phyloP scores from a whole-genome alignment of 257 asterid species.

The Gentiana macrophylla region DNA sequence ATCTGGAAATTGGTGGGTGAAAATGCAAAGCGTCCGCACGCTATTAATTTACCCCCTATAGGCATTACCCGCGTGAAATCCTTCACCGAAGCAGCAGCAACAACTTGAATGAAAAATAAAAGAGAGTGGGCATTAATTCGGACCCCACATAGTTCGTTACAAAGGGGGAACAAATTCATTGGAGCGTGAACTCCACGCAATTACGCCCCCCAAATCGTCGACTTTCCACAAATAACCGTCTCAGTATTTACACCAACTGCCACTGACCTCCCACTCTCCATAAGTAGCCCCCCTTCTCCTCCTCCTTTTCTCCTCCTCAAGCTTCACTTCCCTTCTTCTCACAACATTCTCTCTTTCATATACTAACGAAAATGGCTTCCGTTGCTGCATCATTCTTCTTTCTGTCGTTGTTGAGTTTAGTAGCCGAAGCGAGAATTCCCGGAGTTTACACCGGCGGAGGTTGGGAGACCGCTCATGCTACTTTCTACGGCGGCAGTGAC shows the following conservation, averaged over 20 bases:
- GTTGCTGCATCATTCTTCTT: constrained; percentile 11
- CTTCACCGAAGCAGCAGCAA: no score
- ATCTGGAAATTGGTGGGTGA: no score
- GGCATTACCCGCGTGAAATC: no score
- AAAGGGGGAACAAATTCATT: no score
- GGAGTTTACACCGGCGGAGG: constrained; percentile 54
- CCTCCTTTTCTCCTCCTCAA: constrained; percentile 21
- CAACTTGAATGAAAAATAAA: no score
- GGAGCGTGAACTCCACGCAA: no score
- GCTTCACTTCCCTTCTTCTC: constrained; percentile 1
- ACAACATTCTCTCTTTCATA: not conserved
- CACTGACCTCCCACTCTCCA: constrained; percentile 39
- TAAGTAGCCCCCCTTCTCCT: constrained; percentile 54
- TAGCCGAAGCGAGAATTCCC: constrained; percentile 40
- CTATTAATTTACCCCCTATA: no score
- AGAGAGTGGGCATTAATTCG: no score
- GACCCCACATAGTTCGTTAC: no score
- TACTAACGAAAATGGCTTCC: constrained; percentile 9
- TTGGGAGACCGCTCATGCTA: constrained; percentile 75
- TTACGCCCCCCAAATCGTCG: not conserved
- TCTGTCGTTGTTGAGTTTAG: constrained; percentile 10
- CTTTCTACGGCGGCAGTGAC: constrained; percentile 83
- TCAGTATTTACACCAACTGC: constrained; percentile 29
- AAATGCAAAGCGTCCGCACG: no score
- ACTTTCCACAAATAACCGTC: not conserved